Evolutionary conservation across 2,329 filamentous ascomycete species (phyloP).

Genomic region (Penicillium sp.): DNA sequence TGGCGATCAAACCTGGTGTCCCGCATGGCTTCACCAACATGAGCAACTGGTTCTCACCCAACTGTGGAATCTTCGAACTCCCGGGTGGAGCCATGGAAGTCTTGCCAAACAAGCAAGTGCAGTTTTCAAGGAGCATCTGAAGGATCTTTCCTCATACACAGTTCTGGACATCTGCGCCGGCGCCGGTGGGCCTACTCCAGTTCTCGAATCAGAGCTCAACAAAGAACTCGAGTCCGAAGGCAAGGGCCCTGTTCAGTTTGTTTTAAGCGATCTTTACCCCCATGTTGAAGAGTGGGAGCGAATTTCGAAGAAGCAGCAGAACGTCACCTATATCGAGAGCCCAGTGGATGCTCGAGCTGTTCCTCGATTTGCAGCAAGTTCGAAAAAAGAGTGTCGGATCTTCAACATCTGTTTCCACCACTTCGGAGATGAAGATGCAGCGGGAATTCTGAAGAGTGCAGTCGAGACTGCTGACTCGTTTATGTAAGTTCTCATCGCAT

Average conservation of each 20-base stretch:
- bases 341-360: constrained; percentile 59
- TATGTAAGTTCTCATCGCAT: constrained; percentile 18
- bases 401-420: constrained; percentile 77
- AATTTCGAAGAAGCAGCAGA: constrained; percentile 52
- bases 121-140: constrained; percentile 37
- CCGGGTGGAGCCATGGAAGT: constrained; percentile 15
- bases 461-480: constrained; percentile 26
- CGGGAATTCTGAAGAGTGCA: constrained; percentile 57
- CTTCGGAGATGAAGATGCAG: constrained; percentile 64
- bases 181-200: constrained; percentile 67
- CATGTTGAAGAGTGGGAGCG: constrained; percentile 60
- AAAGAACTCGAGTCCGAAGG: constrained; percentile 23
- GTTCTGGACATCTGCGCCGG: constrained; percentile 77
- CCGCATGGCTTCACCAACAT: constrained; percentile 60
- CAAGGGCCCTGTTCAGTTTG: constrained; percentile 50
- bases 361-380: constrained; percentile 43
- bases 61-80: constrained; percentile 24
- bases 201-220: constrained; percentile 62
- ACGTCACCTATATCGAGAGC: constrained; percentile 59
- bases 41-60: constrained; percentile 24
- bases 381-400: constrained; percentile 61
- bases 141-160: constrained; percentile 53
- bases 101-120: constrained; percentile 13
- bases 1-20: constrained; percentile 65
- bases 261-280: constrained; percentile 66